These are phyloP conservation scores for Debaryomyces coudertii DNA, from an alignment of 1,139 yeast species.

Conservation along the genomic window DNA sequence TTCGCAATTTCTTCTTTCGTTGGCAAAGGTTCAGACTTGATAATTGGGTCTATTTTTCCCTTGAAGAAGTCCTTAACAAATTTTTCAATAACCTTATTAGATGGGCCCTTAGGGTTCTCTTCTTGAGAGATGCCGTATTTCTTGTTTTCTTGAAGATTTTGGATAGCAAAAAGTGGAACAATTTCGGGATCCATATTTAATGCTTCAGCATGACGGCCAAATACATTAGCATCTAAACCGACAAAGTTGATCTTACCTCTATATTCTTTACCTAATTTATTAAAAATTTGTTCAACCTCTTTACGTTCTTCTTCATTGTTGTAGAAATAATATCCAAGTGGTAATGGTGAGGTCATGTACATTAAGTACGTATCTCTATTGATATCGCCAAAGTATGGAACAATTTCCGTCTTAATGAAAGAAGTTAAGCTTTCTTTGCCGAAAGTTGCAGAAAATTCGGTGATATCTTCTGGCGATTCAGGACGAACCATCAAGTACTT, in stretches of 20 bases:
- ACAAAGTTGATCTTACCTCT: slow-evolving; percentile 88
- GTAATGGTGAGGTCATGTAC: slow-evolving; percentile 73
- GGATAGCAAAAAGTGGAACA: slow-evolving; percentile 91
- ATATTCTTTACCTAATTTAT: slow-evolving; percentile 67
- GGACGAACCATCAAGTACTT: slow-evolving; percentile 45
- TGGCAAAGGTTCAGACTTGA: slow-evolving; percentile 89
- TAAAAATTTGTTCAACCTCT: slow-evolving; percentile 53
- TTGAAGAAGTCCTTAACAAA: slow-evolving; percentile 66
- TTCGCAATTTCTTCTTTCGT: slow-evolving; percentile 65
- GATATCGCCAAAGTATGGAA: slow-evolving; percentile 91
- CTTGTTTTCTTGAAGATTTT: slow-evolving; percentile 65
- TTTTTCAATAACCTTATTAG: slow-evolving; percentile 47
- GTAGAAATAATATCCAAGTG: slow-evolving; percentile 89
- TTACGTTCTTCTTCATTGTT: slow-evolving; percentile 68
- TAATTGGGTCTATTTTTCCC: slow-evolving; percentile 69
- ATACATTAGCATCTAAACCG: slow-evolving; percentile 79
- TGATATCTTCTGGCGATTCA: slow-evolving; percentile 33
- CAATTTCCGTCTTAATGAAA: slow-evolving; percentile 69
- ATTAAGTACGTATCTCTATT: slow-evolving; percentile 77
- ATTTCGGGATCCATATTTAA: slow-evolving; percentile 79
- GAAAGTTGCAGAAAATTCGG: slow-evolving; percentile 26
- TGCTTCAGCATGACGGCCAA: slow-evolving; percentile 87
- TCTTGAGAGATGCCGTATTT: slow-evolving; percentile 71
- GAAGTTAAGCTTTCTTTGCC: slow-evolving; percentile 42
- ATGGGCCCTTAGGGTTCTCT: slow-evolving; percentile 46